phyloP scores from a whole-genome alignment of 2,329 filamentous ascomycete species.

The Penicillium sp. region DNA sequence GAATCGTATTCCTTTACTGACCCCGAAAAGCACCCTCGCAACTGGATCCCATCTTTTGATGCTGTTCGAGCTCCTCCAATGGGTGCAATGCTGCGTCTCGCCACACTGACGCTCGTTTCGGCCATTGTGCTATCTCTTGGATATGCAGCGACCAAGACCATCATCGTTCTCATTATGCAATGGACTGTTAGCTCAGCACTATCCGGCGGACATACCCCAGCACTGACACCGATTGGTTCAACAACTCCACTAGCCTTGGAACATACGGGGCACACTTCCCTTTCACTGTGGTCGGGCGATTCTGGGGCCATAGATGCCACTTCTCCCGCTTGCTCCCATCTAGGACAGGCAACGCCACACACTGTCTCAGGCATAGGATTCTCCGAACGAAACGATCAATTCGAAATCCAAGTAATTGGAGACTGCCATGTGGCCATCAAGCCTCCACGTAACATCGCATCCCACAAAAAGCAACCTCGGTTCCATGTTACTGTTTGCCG shows the following conservation, averaged over 20 bases:
- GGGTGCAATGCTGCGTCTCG: constrained; percentile 28
- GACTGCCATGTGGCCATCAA: constrained; percentile 55
- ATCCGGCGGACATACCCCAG: constrained; percentile 18
- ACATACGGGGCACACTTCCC: constrained; percentile 22
- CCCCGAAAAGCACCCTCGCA: constrained; percentile 26
- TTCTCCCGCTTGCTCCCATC: constrained; percentile 18
- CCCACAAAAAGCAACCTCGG: constrained; percentile 46
- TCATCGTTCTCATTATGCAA: constrained; percentile 26
- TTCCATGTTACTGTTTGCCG: constrained; percentile 53
- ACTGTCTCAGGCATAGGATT: constrained; percentile 21
- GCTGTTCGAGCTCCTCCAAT: constrained; percentile 22
- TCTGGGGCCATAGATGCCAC: constrained; percentile 16
- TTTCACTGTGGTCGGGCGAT: constrained; percentile 13
- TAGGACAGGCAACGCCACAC: constrained; percentile 27
- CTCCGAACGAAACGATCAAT: constrained; percentile 39
- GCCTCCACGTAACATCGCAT: constrained; percentile 45
- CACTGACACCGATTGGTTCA: constrained; percentile 16
- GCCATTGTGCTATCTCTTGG: constrained; percentile 31
- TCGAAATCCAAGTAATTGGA: constrained; percentile 56
- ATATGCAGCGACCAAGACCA: constrained; percentile 28
- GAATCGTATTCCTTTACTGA: constrained; percentile 16
- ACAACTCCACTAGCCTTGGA: constrained; percentile 22
- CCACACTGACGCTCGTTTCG: constrained; percentile 28
- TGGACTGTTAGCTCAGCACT: constrained; percentile 24
- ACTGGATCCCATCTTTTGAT: constrained; percentile 25